These are phyloP conservation scores for Aspergillus sp. DNA, from an alignment of 2,329 filamentous ascomycete species.

Conservation along the genomic window DNA sequence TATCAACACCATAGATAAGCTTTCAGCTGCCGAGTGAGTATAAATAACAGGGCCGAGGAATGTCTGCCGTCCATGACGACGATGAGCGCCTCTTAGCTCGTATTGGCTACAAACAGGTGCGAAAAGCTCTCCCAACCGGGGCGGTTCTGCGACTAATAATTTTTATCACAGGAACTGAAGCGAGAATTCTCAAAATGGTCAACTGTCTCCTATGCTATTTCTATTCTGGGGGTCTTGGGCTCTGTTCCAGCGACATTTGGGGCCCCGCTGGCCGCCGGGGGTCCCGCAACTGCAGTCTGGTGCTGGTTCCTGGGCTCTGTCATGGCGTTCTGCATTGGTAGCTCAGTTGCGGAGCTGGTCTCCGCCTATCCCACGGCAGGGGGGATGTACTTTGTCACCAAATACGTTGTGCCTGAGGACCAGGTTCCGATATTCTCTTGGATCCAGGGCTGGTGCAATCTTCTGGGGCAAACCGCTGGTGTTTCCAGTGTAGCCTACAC, in stretches of 20 bases:
- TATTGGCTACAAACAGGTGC: conserved; percentile 64
- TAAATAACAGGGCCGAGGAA: conserved; percentile 14
- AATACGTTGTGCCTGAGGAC: conserved; percentile 61
- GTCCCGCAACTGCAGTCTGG: conserved; percentile 65
- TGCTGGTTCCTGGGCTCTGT: conserved; percentile 64
- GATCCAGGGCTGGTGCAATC: conserved; percentile 68
- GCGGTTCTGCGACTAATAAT: neutral
- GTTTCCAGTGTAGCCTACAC: conserved; percentile 64
- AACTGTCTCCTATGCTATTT: conserved; percentile 65
- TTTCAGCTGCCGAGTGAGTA: neutral
- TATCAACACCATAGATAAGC: conserved; percentile 2
- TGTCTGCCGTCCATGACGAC: conserved; percentile 52
- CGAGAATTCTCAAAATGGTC: conserved; percentile 68
- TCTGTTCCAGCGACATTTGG: conserved; percentile 65
- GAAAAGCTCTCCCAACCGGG: conserved; percentile 9
- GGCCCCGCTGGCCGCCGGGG: conserved; percentile 57
- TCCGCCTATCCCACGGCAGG: conserved; percentile 67
- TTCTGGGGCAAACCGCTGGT: conserved; percentile 63
- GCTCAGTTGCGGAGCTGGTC: conserved; percentile 65
- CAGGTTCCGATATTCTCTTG: conserved; percentile 64
- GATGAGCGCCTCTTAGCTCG: conserved; percentile 61
- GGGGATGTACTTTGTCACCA: conserved; percentile 68
- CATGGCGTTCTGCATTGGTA: conserved; percentile 65
- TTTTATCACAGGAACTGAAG: conserved; percentile 54
- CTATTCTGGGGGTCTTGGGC: conserved; percentile 64